These are phyloP conservation scores for Candida gigantensis DNA, from an alignment of 1,139 yeast species.

Conservation along the genomic window DNA sequence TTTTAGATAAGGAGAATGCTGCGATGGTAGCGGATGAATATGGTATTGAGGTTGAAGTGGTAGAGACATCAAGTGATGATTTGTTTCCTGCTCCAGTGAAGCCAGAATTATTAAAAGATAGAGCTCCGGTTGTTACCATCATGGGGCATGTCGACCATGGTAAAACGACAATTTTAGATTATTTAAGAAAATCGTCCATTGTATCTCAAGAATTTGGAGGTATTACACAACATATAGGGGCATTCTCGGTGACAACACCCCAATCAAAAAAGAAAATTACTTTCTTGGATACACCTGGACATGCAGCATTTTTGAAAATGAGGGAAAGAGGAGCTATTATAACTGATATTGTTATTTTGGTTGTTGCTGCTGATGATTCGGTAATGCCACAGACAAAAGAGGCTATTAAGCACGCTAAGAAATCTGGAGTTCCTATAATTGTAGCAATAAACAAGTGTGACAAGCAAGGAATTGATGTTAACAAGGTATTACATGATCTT, in stretches of 20 bases:
- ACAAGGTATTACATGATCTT: slow-evolving; percentile 74
- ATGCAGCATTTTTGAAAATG: slow-evolving; percentile 95
- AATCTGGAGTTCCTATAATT: slow-evolving; percentile 80
- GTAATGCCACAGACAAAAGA: slow-evolving; percentile 98
- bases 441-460: slow-evolving; percentile 95
- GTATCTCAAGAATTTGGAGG: slow-evolving; percentile 93
- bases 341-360: slow-evolving; percentile 88
- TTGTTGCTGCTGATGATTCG: slow-evolving; percentile 98
- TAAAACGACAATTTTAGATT: slow-evolving; percentile 89
- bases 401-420: slow-evolving; percentile 90
- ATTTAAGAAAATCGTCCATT: slow-evolving; percentile 77
- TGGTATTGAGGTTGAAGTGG: slow-evolving; percentile 66
- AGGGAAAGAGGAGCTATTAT: slow-evolving; percentile 94
- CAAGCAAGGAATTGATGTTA: slow-evolving; percentile 70
- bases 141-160: slow-evolving; percentile 99
- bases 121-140: slow-evolving; percentile 95
- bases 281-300: slow-evolving; percentile 97
- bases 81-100: slow-evolving; percentile 48
- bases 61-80: slow-evolving; percentile 64
- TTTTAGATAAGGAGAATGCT: slow-evolving; percentile 84
- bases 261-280: slow-evolving; percentile 75
- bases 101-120: slow-evolving; percentile 51
- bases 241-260: slow-evolving; percentile 83
- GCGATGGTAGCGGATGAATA: slow-evolving; percentile 85
- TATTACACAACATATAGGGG: slow-evolving; percentile 97